Percentiles rank a stretch among this genome's conserved stretches.
Evolutionary conservation across 2,329 filamentous ascomycete species (phyloP).

Genomic region (Ustulina deusta): DNA sequence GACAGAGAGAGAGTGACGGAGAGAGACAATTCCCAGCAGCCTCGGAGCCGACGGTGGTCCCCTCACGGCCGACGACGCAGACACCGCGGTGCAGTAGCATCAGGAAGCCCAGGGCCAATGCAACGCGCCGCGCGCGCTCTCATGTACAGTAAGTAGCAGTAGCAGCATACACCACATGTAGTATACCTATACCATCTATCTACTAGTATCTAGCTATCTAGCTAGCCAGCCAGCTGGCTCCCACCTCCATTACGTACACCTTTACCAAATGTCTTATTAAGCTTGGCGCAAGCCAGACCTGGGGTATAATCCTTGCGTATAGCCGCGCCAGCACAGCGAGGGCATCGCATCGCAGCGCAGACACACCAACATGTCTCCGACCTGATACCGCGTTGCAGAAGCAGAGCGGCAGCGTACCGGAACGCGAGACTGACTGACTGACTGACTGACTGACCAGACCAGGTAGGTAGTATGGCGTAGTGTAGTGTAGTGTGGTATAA

Average conservation of each 20-base stretch:
- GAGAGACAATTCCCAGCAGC: neutral
- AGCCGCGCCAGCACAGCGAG: too few relatives aligned
- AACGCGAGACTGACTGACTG: too few relatives aligned
- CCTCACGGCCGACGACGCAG: neutral
- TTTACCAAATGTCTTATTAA: neutral
- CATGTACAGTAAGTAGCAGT: too few relatives aligned
- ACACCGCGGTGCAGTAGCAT: too few relatives aligned
- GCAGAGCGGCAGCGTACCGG: too few relatives aligned
- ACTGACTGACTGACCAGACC: too few relatives aligned
- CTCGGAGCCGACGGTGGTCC: neutral
- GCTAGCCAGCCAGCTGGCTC: neutral
- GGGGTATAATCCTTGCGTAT: constrained; percentile 3
- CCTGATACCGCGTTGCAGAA: too few relatives aligned
- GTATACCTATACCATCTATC: too few relatives aligned
- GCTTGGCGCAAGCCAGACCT: constrained; percentile 5
- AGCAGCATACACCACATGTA: too few relatives aligned
- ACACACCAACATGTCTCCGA: too few relatives aligned
- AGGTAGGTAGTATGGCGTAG: neutral
- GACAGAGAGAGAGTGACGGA: neutral
- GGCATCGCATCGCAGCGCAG: neutral
- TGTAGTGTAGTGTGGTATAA: neutral
- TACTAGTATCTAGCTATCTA: neutral
- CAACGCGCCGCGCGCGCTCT: neutral
- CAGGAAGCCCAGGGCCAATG: neutral
- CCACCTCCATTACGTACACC: neutral